Evolutionary conservation across 192 early-diverging fungal species (phyloP), one percentile per base, ranked within the genome.

Genomic region (Entophlyctis luteolus): DNA sequence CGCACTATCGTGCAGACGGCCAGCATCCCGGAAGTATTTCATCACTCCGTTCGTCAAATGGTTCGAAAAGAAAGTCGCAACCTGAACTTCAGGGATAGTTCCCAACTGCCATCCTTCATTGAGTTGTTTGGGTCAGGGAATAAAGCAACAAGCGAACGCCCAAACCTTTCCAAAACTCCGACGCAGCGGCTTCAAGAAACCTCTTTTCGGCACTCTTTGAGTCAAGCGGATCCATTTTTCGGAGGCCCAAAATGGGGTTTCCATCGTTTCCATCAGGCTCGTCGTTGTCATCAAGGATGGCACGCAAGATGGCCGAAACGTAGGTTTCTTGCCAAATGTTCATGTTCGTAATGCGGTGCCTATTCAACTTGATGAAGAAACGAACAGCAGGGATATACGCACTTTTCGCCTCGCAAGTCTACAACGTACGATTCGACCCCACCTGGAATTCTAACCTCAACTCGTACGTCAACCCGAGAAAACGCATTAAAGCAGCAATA

Each of bases 401-500:
- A 91, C 91, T 83, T 86, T 71, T 99, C 95, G 34, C 96, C 96
- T 14, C 90, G 81, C 35, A 90, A 73, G 55, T 94, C 94, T 3
- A 99, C 88, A 12, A 86, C 82, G 57, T 96, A 96, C 55, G 88
- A 86, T 55, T 97, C 95, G 3, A 99, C 97, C 37, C 97, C 94
- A 57, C 97, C 97, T 10, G 97, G 97, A 71, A 98, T 98, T 59
- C 91, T 89, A 29, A 99, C 94, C 75, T 96, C 93, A n/a, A 99
- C 97, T 34, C 97, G 87, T 39, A 99, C 86, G 79, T 99, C 97
- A 5, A 97, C 89, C 20, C 93, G 85, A 4, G 95, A 94, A 68
- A 99, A 99, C 3, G 93, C 93, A 77, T 99, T 97, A 79, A 92
- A 99, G 74, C 93, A 92, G 79, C 96, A 94, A 78, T 90, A 91